Evolutionary conservation across 2,329 filamentous ascomycete genomes (phyloP), one percentile per base, ranked within the genome.

Genomic region (Paraconiothyrium brasiliense): DNA sequence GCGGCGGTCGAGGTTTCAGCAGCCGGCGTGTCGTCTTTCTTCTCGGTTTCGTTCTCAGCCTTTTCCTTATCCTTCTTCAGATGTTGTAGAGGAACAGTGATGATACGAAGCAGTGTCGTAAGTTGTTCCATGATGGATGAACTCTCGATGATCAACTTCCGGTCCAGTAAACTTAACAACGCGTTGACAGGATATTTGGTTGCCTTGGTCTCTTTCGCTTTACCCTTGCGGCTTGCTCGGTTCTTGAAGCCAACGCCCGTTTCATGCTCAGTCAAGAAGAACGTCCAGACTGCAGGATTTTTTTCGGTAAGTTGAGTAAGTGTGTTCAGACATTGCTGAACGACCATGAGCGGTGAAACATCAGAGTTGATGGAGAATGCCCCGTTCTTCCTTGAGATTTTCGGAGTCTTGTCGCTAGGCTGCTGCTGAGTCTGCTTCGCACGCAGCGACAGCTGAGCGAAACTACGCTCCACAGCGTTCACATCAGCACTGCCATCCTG

Each of bases 201-300:
- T 32, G 92, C 89, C 78, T 91, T 96, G 67, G 84, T 88, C 67
- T 97, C 94, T 79, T 94, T 95, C 56, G 84, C 87, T 78, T 98
- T 98, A 71, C 92, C 93, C 81, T 97, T 98, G 66, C 91, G 90
- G 71, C 89, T 90, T 22, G 89, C 79, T 62, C 87, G 90, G 44
- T 91, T 86, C 83, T 97, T 98, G 57, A 94, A 85, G 22, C 90
- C 88, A 43, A 89, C 88, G 9, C 87, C 86, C 27, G 91, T 89
- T 73, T 99, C 95, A 72, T 98, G 94, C 77, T 99, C 95, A 0
- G 92, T 96, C 59, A 99, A 81, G 85, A 99, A 99, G 76, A 98
- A 92, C 65, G 90, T 92, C 39, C 93, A 89, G 55, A 98, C 91
- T 72, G 97, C 93, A 37, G 89, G 88, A 71, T 97, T 97, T 77